Percentiles rank a stretch among this genome's conserved stretches.
phyloP scores from a whole-genome alignment of 768 basidiomycete species.

The Suillus americanus region DNA sequence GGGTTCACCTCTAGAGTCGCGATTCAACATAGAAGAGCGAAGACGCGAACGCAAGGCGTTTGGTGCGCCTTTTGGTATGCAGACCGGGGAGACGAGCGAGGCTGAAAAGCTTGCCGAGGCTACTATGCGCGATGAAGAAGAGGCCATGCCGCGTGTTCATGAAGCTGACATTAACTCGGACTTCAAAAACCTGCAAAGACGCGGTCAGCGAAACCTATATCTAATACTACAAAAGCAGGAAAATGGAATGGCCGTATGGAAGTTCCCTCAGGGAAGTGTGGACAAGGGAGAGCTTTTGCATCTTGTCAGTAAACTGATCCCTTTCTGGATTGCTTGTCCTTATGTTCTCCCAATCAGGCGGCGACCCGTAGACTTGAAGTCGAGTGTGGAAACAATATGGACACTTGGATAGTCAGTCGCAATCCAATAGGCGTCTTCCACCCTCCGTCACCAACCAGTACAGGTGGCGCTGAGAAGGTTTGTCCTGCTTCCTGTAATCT shows the following conservation, averaged over 20 bases:
- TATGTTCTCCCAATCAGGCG: constrained; percentile 44
- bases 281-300: constrained; percentile 71
- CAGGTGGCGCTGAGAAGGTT: constrained; percentile 38
- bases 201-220: constrained; percentile 85
- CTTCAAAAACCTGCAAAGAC: constrained; percentile 75
- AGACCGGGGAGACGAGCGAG: constrained; percentile 43
- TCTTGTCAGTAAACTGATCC: constrained; percentile 48
- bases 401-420: constrained; percentile 90
- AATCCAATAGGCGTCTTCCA: constrained; percentile 84
- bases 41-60: constrained; percentile 72
- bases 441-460: constrained; percentile 36
- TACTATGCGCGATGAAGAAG: constrained; percentile 62
- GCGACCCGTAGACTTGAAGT: constrained; percentile 69
- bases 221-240: constrained; percentile 63
- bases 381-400: constrained; percentile 81
- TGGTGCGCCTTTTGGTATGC: constrained; percentile 56
- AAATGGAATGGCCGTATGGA: constrained; percentile 62
- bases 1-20: constrained; percentile 79
- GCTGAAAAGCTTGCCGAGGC: constrained; percentile 57
- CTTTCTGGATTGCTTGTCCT: background rate
- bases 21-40: constrained; percentile 76
- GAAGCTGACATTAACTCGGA: constrained; percentile 61
- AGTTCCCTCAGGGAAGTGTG: constrained; percentile 72
- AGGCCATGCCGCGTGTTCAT: constrained; percentile 59
- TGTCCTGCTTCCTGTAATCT: background rate